Evolutionary conservation across 106 monocot genomes (phyloP).

Genomic region (Acorus gramineus): DNA sequence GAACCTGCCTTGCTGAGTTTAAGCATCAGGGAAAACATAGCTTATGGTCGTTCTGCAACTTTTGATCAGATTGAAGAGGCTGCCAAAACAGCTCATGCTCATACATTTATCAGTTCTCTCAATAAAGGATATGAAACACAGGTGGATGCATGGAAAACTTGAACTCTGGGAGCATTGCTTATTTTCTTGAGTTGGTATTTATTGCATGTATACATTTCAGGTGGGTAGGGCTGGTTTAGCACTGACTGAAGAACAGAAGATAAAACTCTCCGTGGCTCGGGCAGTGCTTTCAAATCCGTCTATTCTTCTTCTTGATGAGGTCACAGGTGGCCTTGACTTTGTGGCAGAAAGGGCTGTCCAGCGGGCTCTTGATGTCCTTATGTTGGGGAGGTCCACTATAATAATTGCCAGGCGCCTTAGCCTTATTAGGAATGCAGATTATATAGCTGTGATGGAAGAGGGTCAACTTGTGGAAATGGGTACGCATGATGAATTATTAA

Average conservation of each 20-base stretch:
- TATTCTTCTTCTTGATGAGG: constrained; percentile 95
- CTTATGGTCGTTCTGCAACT: constrained; percentile 86
- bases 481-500: constrained; percentile 88
- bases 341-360: constrained; percentile 95
- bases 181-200: background rate
- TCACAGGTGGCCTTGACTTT: constrained; percentile 96
- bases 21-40: constrained; percentile 94
- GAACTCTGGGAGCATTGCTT: background rate
- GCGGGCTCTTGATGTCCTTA: constrained; percentile 84
- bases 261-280: constrained; percentile 91
- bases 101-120: constrained; percentile 78
- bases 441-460: constrained; percentile 99
- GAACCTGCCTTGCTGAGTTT: constrained; percentile 91
- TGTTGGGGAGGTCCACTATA: constrained; percentile 96
- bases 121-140: constrained; percentile 84
- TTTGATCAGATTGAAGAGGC: constrained; percentile 97
- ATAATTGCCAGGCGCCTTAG: constrained; percentile 90
- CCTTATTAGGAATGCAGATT: constrained; percentile 97
- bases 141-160: constrained; percentile 19
- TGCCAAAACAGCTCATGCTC: constrained; percentile 97
- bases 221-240: constrained; percentile 87
- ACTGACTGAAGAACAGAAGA: constrained; percentile 87
- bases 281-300: constrained; percentile 97
- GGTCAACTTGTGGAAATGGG: constrained; percentile 99
- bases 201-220: constrained; percentile 24